Conservation (phyloP, 2,329 filamentous ascomycete species). For the Orbilia blumenaviensis region DNA sequence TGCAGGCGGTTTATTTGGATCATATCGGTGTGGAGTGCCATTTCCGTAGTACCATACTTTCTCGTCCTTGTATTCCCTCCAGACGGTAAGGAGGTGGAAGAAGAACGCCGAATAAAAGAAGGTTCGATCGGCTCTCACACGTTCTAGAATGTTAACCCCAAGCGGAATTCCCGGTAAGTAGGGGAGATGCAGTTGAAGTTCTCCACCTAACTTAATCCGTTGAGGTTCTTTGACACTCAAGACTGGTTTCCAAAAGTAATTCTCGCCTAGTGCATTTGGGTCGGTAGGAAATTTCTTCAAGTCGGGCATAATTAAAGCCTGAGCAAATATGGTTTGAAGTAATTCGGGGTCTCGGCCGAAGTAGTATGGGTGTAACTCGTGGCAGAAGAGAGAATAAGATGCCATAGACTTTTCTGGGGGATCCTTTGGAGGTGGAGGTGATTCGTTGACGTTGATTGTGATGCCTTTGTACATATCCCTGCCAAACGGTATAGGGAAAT, state of each 20-base stretch:
- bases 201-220: background rate
- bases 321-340: constrained; percentile 10
- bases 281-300: constrained; percentile 25
- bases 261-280: constrained; percentile 17
- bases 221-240: constrained; percentile 38
- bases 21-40: constrained; percentile 41
- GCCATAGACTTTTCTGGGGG: constrained; percentile 20
- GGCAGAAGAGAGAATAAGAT: constrained; percentile 34
- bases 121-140: constrained; percentile 40
- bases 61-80: constrained; percentile 42
- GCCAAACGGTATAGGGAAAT: constrained; percentile 26
- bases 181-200: constrained; percentile 15
- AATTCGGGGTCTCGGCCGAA: constrained; percentile 28
- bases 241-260: constrained; percentile 47
- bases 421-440: background rate
- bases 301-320: constrained; percentile 27
- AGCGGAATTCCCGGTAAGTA: constrained; percentile 34
- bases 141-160: constrained; percentile 29
- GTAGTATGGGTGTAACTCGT: constrained; percentile 40
- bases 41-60: constrained; percentile 49
- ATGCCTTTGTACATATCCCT: constrained; percentile 34
- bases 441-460: constrained; percentile 32
- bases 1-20: constrained; percentile 37
- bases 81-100: constrained; percentile 36
- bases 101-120: constrained; percentile 48